Evolutionary conservation across 192 early-diverging fungal species (phyloP), one percentile per base, ranked within the genome.

Genomic region (Kappamyces sp.): DNA sequence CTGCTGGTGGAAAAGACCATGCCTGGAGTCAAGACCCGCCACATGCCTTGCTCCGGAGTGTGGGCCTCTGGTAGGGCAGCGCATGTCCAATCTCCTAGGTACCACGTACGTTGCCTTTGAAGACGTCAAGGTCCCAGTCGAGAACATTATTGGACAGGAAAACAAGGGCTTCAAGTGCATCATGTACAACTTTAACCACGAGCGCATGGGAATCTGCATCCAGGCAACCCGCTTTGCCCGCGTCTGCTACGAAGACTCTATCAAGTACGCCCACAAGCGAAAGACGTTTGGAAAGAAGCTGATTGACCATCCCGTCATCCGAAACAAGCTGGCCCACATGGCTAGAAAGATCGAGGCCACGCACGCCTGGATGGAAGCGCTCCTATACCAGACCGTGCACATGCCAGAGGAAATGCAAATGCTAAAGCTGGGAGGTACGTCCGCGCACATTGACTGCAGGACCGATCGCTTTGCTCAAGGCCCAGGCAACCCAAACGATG

Each of bases 261-360:
- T 91, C 64, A 87, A 87, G 66, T 91, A 90, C 68, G 86, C 86
- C 48, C 75, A 87, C 70, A 88, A 88, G 72, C 84, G 90, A 59
- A 78, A 83, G 70, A 93, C 90, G 4, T 93, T 93, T 76, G 88
- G 88, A 57, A 88, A 90, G 70, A 84, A 80, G 63, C 74, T 93
- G 5, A 69, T 93, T 49, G 87, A 93, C 51, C 90, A 93, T 54
- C 85, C 87, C 2, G 90, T 91, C 5, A 85, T 89, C 45, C 71
- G 66, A 43, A 50, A 73, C 49, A 77, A 73, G 60, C 66, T 92
- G 15, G 89, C 85, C 0, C 83, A 93, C 47, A 93, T 91, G 90
- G 75, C 82, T 12, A 76, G 88, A 48, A 71, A 87, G 69, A 83
- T 93, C 37, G 90, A 93, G 72, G 89, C 89, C 0, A 90, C 88